These are phyloP conservation scores for Viola pubescens DNA, from an alignment of 441 rosid species.

Conservation along the genomic window DNA sequence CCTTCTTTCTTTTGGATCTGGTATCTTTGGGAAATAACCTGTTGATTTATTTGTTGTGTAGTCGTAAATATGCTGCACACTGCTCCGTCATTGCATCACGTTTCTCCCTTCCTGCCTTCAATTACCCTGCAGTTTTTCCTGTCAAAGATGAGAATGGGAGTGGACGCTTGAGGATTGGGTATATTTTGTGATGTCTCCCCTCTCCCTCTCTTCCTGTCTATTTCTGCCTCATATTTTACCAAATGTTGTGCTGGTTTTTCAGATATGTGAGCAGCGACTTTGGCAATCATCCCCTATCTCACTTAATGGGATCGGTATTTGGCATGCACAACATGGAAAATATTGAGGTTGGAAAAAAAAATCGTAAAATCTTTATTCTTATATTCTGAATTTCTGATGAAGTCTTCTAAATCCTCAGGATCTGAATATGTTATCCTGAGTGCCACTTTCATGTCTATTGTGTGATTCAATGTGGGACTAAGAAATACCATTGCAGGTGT, in stretches of 20 bases:
- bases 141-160: neutral
- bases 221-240: neutral
- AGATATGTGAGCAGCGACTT: constrained; percentile 99
- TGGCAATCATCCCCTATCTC: constrained; percentile 98
- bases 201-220: constrained; percentile 22
- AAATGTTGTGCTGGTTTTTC: constrained; percentile 16
- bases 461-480: constrained; percentile 10
- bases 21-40: neutral
- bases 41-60: constrained; percentile 23
- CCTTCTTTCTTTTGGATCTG: neutral
- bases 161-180: neutral
- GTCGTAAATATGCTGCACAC: constrained; percentile 95
- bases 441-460: neutral
- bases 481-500: constrained; percentile 44
- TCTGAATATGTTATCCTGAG: no score
- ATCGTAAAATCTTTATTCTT: no score
- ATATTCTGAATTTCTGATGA: no score
- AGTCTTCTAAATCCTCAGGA: no score
- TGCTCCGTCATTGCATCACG: constrained; percentile 87
- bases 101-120: constrained; percentile 64
- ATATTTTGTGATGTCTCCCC: neutral
- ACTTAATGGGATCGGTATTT: constrained; percentile 98
- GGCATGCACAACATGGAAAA: constrained; percentile 91
- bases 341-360: constrained; percentile 49
- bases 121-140: constrained; percentile 38